phyloP scores from a whole-genome alignment of 345 rosid species.

The Fremontodendron californicum region DNA sequence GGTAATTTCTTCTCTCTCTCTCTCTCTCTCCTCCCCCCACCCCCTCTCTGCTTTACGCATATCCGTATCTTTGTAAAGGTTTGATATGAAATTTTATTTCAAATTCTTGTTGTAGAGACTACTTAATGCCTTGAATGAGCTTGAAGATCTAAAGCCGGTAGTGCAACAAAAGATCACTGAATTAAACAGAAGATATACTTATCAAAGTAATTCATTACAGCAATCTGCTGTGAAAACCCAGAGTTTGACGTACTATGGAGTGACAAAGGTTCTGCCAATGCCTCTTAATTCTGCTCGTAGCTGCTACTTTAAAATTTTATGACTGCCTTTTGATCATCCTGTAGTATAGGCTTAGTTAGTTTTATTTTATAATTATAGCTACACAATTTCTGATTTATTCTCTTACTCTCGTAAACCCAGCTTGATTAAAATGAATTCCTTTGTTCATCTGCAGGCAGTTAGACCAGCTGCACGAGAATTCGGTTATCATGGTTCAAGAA shows the following conservation, averaged over 20 bases:
- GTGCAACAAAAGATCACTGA: slow-evolving; percentile 63
- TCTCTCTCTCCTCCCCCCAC: too few species aligned
- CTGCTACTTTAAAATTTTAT: neutral
- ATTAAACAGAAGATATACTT: slow-evolving; percentile 40
- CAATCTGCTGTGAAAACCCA: slow-evolving; percentile 49
- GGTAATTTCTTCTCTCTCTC: slow-evolving; percentile 32
- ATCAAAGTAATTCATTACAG: slow-evolving; percentile 43
- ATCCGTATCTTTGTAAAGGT: slow-evolving; percentile 17
- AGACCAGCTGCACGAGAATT: slow-evolving; percentile 39
- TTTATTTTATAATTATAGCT: neutral
- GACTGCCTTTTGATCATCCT: neutral
- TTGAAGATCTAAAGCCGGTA: slow-evolving; percentile 77
- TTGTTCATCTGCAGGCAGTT: slow-evolving; percentile 41
- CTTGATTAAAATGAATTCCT: neutral
- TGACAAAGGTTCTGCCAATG: slow-evolving; percentile 47
- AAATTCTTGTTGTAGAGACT: slow-evolving; percentile 49
- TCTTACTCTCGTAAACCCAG: neutral
- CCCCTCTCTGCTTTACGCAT: neutral
- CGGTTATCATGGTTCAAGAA: slow-evolving; percentile 45
- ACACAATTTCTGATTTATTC: neutral
- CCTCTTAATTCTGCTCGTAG: slow-evolving; percentile 8
- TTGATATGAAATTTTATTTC: slow-evolving; percentile 16
- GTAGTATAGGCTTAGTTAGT: neutral
- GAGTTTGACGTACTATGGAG: slow-evolving; percentile 31
- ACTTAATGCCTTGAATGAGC: slow-evolving; percentile 63